Evolutionary conservation across 768 basidiomycete species (phyloP), one percentile per base, ranked within the genome.

Genomic region (Macrolepiota albuminosa): DNA sequence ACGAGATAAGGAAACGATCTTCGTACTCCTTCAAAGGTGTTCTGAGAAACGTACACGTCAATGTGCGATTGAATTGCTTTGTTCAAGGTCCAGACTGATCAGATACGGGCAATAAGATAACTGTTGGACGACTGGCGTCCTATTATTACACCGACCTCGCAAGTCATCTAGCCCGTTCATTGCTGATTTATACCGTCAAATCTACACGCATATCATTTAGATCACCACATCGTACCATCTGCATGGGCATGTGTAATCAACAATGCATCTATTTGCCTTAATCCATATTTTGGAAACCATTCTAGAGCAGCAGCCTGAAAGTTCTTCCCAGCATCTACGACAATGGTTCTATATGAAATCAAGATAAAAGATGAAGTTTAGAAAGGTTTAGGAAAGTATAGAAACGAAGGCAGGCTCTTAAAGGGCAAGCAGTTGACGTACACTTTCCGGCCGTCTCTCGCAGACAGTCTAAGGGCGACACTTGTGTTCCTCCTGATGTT

Each of bases 111-210:
- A 57, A 39, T 56, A 14, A 34, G 39, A 61, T 39, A 39, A n/a
- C 21, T 43, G 57, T 40, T 29, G 49, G 18, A 6, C 9, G 13
- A 29, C 24, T 26, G 52, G 43, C 37, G 48, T 58, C 13, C 31
- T 21, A 46, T 21, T 45, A 14, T 52, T 9, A 48, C 56, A 71
- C 77, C 58, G 62, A 87, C 91, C 88, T 77, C 93, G 80, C 40
- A 95, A 75, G 71, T 96, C 94, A 73, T 96, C 94, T 58, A 96
- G 72, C 3, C 94, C 94, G 67, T 93, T 93, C 77, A 93, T 91
- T 6, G 94, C 93, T 79, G 33, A 24, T 61, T 43, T 34, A 40
- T 49, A 26, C 57, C 21, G 39, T 60, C 50, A 62, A 14, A 18
- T 60, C n/a, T 53, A 21, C 6, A 24, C 34, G 31, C n/a, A 36